Evolutionary conservation across 345 rosid genomes (phyloP).

Genomic region (Aurinia saxatilis): DNA sequence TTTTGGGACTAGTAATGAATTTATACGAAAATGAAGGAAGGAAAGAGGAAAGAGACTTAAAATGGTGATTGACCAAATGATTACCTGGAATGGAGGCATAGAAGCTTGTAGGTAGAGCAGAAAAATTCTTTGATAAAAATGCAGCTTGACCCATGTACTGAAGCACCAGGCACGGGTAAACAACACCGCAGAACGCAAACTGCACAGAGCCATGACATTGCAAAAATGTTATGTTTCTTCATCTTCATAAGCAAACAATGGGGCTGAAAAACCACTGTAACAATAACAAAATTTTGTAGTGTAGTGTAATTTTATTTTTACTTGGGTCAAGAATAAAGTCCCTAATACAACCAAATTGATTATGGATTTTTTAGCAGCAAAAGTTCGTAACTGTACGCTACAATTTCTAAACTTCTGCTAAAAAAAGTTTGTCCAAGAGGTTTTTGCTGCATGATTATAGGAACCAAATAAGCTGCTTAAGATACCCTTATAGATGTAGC

Average conservation of each 20-base stretch:
- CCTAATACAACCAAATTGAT: not conserved
- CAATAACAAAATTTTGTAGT: not conserved
- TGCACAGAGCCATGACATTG: slow-evolving; percentile 32
- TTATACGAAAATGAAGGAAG: not conserved
- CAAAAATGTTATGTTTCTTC: slow-evolving; percentile 9
- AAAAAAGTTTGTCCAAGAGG: not conserved
- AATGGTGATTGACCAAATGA: slow-evolving; percentile 9
- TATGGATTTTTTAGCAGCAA: not conserved
- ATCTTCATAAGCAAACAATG: not conserved
- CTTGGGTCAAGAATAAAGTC: slow-evolving; percentile 3
- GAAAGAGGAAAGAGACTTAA: not conserved
- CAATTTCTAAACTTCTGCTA: not conserved
- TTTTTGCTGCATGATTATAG: not conserved
- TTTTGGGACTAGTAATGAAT: not conserved
- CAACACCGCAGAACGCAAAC: slow-evolving; percentile 66
- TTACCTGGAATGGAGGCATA: slow-evolving; percentile 88
- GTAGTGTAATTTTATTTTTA: slow-evolving; percentile 1
- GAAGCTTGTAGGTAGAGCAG: slow-evolving; percentile 56
- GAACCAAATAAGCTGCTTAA: not conserved
- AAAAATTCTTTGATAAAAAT: slow-evolving; percentile 72
- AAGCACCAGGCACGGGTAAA: slow-evolving; percentile 91
- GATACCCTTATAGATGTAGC: slow-evolving; percentile 76
- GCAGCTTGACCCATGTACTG: slow-evolving; percentile 99
- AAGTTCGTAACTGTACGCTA: not conserved
- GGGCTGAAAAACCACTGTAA: not conserved